Base-by-base conservation (phyloP, 164 flowering plant genomes). In the Akebia trifoliata region DNA sequence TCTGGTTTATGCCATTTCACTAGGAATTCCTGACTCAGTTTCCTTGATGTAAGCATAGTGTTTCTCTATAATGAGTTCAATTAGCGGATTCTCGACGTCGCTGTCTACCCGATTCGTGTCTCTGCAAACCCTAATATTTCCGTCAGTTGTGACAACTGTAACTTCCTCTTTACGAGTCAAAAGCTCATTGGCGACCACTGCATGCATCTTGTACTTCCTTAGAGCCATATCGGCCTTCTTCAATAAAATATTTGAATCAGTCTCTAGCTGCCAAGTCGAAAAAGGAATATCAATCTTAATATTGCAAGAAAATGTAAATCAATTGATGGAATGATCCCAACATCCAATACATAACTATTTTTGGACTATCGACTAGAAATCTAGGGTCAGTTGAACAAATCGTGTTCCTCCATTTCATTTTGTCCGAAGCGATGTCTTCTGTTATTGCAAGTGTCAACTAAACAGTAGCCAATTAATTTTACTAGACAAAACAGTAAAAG, bases 131-230 rank as follows among this genome's bases (percentile, higher is more conserved):
- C 63, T 47, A 54, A 80, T 71, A 40, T 63, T 77, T 53, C 63
- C 84, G 35, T 40, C 47, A 12, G 38, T 39, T 8, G 86, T 67
- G 59, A 90, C 84, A 15, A 87, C 82, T 8, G 62, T 64, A 12
- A 93, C 99, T 74, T 80, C 83, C 69, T 93, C 95, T 54, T 79
- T 87, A 50, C 95, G 92, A 28, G 87, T 78, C 32, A 66, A 66
- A 8, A 93, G 89, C 76, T 90, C 99, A 55, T 93, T 93, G 4
- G 97, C 99, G 9, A 93, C 86, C 15, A 93, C 99, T 59, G 63
- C 67, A 67, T 93, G 83, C 89, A 93, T 76, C 59, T 78, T 72
- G 75, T 93, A 81, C 73, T 81, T 93, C 48, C 61, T 69, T 12
- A 84, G 84, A 8, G 95, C 99, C 69, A 65, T 59, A 32, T 61